Base-by-base conservation (phyloP, 768 basidiomycete genomes). In the Leccinum variicolor region DNA sequence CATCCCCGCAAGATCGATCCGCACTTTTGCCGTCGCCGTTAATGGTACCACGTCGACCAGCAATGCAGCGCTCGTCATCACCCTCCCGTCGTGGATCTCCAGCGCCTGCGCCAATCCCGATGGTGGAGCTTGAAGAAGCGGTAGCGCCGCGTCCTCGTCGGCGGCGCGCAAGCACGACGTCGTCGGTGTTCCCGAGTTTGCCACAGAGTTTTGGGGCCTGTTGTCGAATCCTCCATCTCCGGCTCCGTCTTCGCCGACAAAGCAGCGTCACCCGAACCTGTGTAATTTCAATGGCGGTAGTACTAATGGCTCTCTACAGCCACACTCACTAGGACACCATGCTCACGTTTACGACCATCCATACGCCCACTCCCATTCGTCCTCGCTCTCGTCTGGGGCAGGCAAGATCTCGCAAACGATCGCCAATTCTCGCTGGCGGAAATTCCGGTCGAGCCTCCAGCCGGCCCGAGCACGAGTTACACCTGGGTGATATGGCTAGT, bases 401-500 rank as follows among this genome's bases (percentile, higher is more conserved):
- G 74, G 68, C 28, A 86, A 80, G 63, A 74, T 84, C 50, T 86
- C 87, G 6, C 84, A 70, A 0, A 86, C 85, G 19, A 86, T 83
- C 17, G 81, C 83, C 7, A 86, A 82, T 61, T 89, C 57, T 89
- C 84, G 13, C 81, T 87, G 71, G 69, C 73, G 41, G 71, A 72
- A 69, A 72, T 79, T 33, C 83, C 83, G 4, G 0, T 78, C 80
- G 13, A 92, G 89, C 65, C 73, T 92, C 48, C 79, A 81, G 59
- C 31, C 77, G 83, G 6, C 87, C 90, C 6, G 89, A 90, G 66
- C 87, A 92, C 65, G 90, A 91, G 69, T 60, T 82, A 41, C 82
- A 88, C 62, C 77, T 92, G 9, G 85, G 83, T 0, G 89, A 92
- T 64, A 85, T 92, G 86, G 81, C 85, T n/a, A 75, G 71, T 23